Percentiles rank a stretch among this genome's conserved stretches.
phyloP scores from a whole-genome alignment of 176 grass and related monocot species.

The Rhynchospora tenuis region DNA sequence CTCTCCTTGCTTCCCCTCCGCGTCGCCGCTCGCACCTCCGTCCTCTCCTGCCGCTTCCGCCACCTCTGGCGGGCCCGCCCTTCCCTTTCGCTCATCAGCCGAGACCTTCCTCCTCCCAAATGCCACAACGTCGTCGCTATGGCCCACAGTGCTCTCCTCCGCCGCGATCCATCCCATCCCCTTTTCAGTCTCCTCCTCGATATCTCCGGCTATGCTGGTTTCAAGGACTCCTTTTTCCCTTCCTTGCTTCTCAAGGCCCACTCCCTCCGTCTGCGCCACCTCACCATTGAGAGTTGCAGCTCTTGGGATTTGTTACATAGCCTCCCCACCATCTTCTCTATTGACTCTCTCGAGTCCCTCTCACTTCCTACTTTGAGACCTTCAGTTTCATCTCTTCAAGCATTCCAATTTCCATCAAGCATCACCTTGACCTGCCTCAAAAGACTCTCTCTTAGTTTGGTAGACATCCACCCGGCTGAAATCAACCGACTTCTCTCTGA shows the following conservation, averaged over 20 bases:
- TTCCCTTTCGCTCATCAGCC: not conserved
- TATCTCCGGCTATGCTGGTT: not conserved
- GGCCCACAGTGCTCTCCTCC: not conserved
- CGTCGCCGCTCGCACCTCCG: not conserved
- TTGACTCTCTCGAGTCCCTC: not conserved
- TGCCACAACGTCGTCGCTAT: not conserved
- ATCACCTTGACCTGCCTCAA: not conserved
- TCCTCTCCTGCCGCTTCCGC: not conserved
- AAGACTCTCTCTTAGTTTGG: not conserved
- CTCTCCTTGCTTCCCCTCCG: not conserved
- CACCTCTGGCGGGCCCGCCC: not conserved
- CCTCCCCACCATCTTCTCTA: not conserved
- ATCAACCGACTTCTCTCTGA: not conserved
- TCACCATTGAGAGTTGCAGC: not conserved
- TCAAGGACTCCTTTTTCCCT: not conserved
- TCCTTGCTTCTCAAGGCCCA: conserved; percentile 1
- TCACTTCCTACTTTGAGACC: not conserved
- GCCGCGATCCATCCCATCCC: not conserved
- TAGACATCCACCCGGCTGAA: not conserved
- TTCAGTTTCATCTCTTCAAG: not conserved
- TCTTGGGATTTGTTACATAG: not conserved
- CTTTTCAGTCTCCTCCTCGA: not conserved
- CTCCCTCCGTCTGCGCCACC: conserved; percentile 7
- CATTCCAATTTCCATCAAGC: not conserved
- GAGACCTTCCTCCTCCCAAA: not conserved